phyloP scores from a whole-genome alignment of 2,329 filamentous ascomycete species.

The Penicillium expansum region DNA sequence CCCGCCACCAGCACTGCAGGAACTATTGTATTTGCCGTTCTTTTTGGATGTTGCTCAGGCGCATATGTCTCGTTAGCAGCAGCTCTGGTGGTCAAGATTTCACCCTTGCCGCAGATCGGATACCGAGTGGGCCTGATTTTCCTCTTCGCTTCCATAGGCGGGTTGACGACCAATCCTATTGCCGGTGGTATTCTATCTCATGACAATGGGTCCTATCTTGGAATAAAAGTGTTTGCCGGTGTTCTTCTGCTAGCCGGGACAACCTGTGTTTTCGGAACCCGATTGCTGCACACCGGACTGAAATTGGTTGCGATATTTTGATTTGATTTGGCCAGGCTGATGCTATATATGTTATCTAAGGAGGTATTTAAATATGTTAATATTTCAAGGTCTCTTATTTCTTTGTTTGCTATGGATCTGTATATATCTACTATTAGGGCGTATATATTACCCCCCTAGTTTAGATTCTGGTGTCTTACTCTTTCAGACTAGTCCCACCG shows the following conservation, averaged over 20 bases:
- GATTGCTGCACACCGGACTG: neutral
- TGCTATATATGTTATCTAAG: neutral
- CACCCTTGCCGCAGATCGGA: constrained; percentile 64
- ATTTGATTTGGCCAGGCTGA: neutral
- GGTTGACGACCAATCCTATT: constrained; percentile 64
- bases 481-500: too few relatives aligned
- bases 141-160: constrained; percentile 59
- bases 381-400: too few relatives aligned
- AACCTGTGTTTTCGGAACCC: neutral
- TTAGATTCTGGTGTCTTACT: too few relatives aligned
- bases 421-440: too few relatives aligned
- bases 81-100: constrained; percentile 61
- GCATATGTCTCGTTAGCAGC: constrained; percentile 61
- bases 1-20: constrained; percentile 53
- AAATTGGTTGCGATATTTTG: neutral
- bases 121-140: constrained; percentile 62
- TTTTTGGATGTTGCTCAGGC: constrained; percentile 66
- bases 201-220: constrained; percentile 54
- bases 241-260: constrained; percentile 46
- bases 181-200: constrained; percentile 58
- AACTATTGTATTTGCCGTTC: constrained; percentile 48
- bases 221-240: constrained; percentile 65
- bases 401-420: too few relatives aligned
- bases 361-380: too few relatives aligned
- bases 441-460: too few relatives aligned